Percentiles rank a stretch among this genome's conserved stretches.
Evolutionary conservation across 176 grass and related monocot species (phyloP).

Genomic region (Juncus inflexus): DNA sequence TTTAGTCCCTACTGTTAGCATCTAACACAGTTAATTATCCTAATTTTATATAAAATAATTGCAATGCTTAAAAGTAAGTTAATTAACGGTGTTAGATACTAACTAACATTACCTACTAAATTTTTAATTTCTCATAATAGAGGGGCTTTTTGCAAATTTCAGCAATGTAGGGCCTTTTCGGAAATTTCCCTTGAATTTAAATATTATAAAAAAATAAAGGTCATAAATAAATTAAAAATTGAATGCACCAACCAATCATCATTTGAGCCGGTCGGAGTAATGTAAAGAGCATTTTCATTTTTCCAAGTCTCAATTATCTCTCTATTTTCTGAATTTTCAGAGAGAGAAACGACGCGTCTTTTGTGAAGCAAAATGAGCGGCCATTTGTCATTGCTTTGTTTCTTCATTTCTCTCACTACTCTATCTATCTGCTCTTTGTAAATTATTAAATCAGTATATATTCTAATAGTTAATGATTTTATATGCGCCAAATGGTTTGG

Average conservation of each 20-base stretch:
- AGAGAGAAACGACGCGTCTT: conserved; percentile 55
- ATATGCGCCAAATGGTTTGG: no score
- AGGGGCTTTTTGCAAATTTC: conserved; percentile 6
- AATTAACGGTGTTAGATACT: background rate
- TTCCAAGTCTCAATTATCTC: conserved; percentile 73
- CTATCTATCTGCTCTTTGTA: conserved; percentile 78
- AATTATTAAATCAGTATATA: no score
- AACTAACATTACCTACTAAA: background rate
- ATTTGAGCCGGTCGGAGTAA: conserved; percentile 81
- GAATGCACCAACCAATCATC: conserved; percentile 70
- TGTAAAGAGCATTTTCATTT: conserved; percentile 58
- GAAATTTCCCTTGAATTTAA: conserved; percentile 8
- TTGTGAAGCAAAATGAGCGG: conserved; percentile 79
- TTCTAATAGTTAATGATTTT: no score
- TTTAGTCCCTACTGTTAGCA: no score
- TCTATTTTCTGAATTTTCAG: conserved; percentile 63
- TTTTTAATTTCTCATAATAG: background rate
- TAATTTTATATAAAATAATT: no score
- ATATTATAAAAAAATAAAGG: background rate
- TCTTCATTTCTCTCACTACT: conserved; percentile 57
- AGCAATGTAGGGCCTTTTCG: background rate
- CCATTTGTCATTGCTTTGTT: conserved; percentile 55
- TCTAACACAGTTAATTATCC: no score
- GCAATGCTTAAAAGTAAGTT: no score
- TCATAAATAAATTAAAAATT: conserved; percentile 4